These are phyloP conservation scores for Ephemerocybe angulata DNA, from an alignment of 768 basidiomycete genomes.

Conservation along the genomic window DNA sequence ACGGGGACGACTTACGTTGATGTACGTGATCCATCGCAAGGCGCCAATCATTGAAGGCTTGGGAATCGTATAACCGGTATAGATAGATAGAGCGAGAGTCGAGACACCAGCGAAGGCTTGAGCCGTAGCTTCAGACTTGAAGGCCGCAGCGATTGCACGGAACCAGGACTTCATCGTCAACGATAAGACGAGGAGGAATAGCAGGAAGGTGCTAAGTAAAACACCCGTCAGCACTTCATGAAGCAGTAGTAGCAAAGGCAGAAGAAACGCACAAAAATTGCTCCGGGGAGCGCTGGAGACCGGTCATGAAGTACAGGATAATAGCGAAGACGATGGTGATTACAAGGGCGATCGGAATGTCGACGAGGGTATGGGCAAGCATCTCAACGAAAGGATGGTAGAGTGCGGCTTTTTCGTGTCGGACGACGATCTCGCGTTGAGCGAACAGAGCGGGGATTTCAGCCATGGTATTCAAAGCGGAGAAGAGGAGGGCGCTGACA, in stretches of 20 bases:
- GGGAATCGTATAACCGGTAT: conserved; percentile 44
- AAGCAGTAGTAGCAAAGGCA: conserved; percentile 32
- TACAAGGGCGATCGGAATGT: conserved; percentile 51
- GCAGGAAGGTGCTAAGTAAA: conserved; percentile 57
- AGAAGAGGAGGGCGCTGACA: conserved; percentile 52
- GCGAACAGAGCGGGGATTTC: conserved; percentile 59
- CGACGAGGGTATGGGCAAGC: conserved; percentile 56
- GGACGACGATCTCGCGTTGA: conserved; percentile 57
- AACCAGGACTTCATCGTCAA: conserved; percentile 76
- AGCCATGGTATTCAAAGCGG: conserved; percentile 56
- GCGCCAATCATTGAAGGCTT: conserved; percentile 65
- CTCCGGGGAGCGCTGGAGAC: conserved; percentile 46
- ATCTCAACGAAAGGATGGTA: conserved; percentile 41
- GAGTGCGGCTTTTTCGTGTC: conserved; percentile 57
- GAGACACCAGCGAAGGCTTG: conserved; percentile 52
- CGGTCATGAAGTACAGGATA: conserved; percentile 60
- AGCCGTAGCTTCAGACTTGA: conserved; percentile 57
- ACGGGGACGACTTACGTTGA: conserved; percentile 42
- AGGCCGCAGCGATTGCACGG: conserved; percentile 60
- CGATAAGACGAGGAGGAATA: conserved; percentile 55
- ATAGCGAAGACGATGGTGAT: conserved; percentile 43
- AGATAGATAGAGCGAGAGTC: conserved; percentile 27
- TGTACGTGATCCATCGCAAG: conserved; percentile 61
- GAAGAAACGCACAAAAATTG: conserved; percentile 57
- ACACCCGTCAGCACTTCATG: conserved; percentile 25